Conservation (phyloP, 179 eudicot species). For the Carnegiea gigantea region DNA sequence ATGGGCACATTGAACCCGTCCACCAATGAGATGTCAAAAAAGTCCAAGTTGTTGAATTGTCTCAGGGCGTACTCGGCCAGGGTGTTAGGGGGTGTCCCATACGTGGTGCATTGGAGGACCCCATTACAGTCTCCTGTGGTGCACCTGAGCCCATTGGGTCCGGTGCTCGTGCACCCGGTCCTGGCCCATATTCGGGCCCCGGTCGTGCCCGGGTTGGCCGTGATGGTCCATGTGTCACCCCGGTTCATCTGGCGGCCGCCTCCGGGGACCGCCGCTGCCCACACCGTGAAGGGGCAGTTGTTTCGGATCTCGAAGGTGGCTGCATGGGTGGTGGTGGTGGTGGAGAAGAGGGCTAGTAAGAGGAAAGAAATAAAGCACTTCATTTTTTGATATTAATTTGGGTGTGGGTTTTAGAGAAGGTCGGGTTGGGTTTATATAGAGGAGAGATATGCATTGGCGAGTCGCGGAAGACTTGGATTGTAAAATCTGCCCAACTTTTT, state of each 20-base stretch:
- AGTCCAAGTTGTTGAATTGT: constrained; percentile 33
- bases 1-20: constrained; percentile 50
- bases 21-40: constrained; percentile 32
- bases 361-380: constrained; percentile 16
- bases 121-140: constrained; percentile 45
- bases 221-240: constrained; percentile 34
- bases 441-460: too few species aligned
- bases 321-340: constrained; percentile 21
- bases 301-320: constrained; percentile 31
- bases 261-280: constrained; percentile 41
- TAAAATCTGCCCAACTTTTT: too few species aligned
- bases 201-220: constrained; percentile 12
- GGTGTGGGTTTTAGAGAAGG: not conserved
- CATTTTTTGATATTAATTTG: not conserved
- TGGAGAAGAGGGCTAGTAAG: constrained; percentile 13
- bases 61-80: constrained; percentile 36
- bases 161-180: constrained; percentile 33
- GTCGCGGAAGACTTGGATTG: too few species aligned
- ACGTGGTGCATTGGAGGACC: constrained; percentile 32
- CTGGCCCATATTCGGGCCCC: constrained; percentile 44
- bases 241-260: constrained; percentile 34
- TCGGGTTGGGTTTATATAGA: constrained; percentile 8
- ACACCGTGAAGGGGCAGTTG: constrained; percentile 36
- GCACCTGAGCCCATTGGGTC: constrained; percentile 25
- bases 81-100: constrained; percentile 40